Evolutionary conservation across 768 basidiomycete species (phyloP).

Genomic region (Suillus occidentalis): DNA sequence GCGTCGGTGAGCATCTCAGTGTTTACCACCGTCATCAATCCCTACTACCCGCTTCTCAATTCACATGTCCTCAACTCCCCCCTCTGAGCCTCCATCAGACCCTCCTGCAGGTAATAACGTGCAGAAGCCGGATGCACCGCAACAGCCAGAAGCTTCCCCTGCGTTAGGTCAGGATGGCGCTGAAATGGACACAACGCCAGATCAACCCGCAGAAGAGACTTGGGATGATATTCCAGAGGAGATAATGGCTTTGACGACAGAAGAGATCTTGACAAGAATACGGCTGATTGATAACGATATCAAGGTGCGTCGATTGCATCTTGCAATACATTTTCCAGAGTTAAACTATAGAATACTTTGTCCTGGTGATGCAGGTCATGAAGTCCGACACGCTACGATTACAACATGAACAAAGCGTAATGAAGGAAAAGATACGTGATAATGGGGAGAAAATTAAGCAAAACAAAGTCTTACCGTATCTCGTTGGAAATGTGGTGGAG

Average conservation of each 20-base stretch:
- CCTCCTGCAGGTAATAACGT: constrained; percentile 46
- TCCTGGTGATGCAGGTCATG: constrained; percentile 72
- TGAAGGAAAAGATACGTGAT: constrained; percentile 99
- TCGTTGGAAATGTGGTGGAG: constrained; percentile 98
- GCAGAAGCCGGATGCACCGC: constrained; percentile 39
- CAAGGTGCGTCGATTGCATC: constrained; percentile 54
- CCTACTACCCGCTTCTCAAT: constrained; percentile 8
- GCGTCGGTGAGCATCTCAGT: constrained; percentile 21
- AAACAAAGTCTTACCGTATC: constrained; percentile 97
- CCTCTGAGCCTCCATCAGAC: constrained; percentile 52
- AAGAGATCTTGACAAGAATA: constrained; percentile 87
- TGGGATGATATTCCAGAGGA: constrained; percentile 94
- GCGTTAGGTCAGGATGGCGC: constrained; percentile 36
- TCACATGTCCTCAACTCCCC: constrained; percentile 57
- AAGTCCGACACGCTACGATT: constrained; percentile 89
- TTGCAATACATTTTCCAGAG: neutral
- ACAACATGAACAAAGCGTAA: constrained; percentile 91
- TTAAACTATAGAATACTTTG: neutral
- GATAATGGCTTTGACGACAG: constrained; percentile 71
- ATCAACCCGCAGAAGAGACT: constrained; percentile 70
- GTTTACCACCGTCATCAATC: neutral
- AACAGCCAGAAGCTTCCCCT: constrained; percentile 41
- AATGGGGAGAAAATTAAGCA: constrained; percentile 99
- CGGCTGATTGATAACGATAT: constrained; percentile 96
- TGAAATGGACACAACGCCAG: constrained; percentile 75